Evolutionary conservation across 371 early-diverging fungal species (phyloP).

Genomic region (Rhizopus delemar): DNA sequence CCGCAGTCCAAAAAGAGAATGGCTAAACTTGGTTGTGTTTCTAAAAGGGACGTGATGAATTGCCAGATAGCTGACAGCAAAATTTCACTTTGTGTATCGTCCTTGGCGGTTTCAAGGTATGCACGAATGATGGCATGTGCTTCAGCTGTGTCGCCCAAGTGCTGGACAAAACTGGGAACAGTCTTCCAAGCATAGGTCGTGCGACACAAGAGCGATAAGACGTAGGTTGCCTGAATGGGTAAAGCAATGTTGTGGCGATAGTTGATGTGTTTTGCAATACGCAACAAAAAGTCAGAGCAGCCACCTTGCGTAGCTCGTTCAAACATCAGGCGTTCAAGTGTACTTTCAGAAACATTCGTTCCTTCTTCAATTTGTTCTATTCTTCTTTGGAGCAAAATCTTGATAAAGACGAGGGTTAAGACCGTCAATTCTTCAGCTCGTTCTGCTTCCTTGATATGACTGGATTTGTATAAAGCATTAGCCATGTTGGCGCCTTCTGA

Average conservation of each 20-base stretch:
- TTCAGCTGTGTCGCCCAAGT: conserved; percentile 45
- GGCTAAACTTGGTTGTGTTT: conserved; percentile 48
- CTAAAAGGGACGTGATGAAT: conserved; percentile 38
- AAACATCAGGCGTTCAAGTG: conserved; percentile 28
- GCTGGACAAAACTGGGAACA: conserved; percentile 42
- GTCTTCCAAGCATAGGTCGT: conserved; percentile 33
- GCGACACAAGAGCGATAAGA: conserved; percentile 36
- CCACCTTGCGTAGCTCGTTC: conserved; percentile 20
- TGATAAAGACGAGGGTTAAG: conserved; percentile 38
- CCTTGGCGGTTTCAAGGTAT: conserved; percentile 39
- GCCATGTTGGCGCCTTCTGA: conserved; percentile 38
- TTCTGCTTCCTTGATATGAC: conserved; percentile 35
- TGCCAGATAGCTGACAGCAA: conserved; percentile 46
- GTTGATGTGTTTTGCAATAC: conserved; percentile 37
- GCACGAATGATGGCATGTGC: conserved; percentile 38
- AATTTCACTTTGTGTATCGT: conserved; percentile 30
- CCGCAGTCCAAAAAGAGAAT: conserved; percentile 52
- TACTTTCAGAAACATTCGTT: conserved; percentile 3
- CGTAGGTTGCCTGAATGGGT: conserved; percentile 37
- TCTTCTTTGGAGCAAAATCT: conserved; percentile 34
- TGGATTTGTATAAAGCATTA: conserved; percentile 26
- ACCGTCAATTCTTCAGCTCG: conserved; percentile 37
- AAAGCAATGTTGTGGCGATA: conserved; percentile 35
- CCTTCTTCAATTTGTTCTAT: conserved; percentile 26
- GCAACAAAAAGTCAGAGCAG: conserved; percentile 39